A percentile compares a stretch with the other conserved stretches of the same genome.
Evolutionary conservation across 2,329 filamentous ascomycete species (phyloP).

Genomic region (Calonectria naviculata): DNA sequence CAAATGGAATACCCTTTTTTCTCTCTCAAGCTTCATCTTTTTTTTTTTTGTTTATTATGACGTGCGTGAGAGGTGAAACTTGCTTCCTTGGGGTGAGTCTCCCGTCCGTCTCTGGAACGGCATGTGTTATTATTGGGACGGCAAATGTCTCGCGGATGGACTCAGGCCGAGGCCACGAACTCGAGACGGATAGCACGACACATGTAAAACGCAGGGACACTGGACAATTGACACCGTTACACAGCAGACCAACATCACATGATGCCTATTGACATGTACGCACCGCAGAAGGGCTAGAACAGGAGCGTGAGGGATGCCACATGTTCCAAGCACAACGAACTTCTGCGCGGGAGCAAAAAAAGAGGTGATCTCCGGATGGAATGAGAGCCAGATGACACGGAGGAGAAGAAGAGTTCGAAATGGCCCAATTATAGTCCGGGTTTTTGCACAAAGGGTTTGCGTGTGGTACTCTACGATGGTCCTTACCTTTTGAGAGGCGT

Average conservation of each 20-base stretch:
- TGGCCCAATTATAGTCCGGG: conserved; percentile 40
- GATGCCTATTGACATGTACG: neutral
- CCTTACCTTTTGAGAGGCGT: neutral
- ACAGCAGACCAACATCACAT: neutral
- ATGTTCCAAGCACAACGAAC: neutral
- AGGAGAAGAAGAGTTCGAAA: conserved; percentile 39
- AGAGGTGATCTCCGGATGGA: conserved; percentile 39
- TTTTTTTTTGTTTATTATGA: conserved; percentile 5
- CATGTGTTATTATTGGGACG: neutral
- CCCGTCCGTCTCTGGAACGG: neutral
- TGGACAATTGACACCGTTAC: neutral
- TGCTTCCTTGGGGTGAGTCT: neutral
- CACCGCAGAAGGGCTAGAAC: conserved; percentile 1
- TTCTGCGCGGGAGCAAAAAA: conserved; percentile 9
- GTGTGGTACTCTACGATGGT: neutral
- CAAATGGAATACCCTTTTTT: conserved; percentile 31
- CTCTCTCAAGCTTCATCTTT: conserved; percentile 29
- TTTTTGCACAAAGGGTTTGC: neutral
- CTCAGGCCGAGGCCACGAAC: neutral
- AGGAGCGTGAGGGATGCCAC: neutral
- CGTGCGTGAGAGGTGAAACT: conserved; percentile 2
- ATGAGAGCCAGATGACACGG: conserved; percentile 43
- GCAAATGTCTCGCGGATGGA: neutral
- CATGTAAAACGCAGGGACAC: neutral
- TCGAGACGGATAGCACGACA: neutral